phyloP scores from a whole-genome alignment of 2,329 filamentous ascomycete genomes.

The Albophoma yamanashiensis region DNA sequence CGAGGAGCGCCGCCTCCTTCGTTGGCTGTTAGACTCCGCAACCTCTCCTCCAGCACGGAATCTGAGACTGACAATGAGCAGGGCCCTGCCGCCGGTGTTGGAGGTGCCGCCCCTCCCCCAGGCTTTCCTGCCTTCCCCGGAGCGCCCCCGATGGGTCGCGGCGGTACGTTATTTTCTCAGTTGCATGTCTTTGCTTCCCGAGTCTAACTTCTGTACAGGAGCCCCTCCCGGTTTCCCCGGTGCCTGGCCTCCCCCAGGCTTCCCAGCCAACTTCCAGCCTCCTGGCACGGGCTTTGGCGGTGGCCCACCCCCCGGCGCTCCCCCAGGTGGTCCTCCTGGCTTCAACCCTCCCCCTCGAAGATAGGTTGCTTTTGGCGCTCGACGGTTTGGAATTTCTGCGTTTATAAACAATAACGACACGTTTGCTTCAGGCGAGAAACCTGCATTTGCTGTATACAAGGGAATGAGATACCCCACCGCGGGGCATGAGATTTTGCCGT shows the following conservation, averaged over 20 bases:
- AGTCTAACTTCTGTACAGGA: constrained; percentile 24
- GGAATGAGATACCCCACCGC: background rate
- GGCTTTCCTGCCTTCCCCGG: constrained; percentile 44
- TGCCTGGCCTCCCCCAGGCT: constrained; percentile 10
- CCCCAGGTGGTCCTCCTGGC: constrained; percentile 51
- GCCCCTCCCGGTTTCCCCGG: constrained; percentile 41
- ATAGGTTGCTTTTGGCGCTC: constrained; percentile 25
- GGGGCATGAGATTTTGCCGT: background rate
- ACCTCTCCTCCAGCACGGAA: background rate
- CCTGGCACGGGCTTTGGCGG: constrained; percentile 6
- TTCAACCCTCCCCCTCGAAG: constrained; percentile 64
- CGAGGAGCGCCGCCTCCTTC: constrained; percentile 66
- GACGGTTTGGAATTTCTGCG: constrained; percentile 12
- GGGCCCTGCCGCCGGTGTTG: constrained; percentile 81
- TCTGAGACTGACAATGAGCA: constrained; percentile 18
- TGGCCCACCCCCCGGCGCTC: constrained; percentile 11
- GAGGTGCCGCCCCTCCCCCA: constrained; percentile 56
- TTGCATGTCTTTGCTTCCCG: constrained; percentile 1
- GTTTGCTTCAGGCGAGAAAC: constrained; percentile 10
- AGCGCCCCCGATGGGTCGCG: constrained; percentile 38
- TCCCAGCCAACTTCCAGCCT: constrained; percentile 2
- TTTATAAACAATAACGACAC: constrained; percentile 14
- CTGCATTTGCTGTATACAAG: constrained; percentile 10
- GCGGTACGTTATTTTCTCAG: constrained; percentile 32
- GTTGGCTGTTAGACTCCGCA: constrained; percentile 51